Evolutionary conservation across 2,329 filamentous ascomycete species (phyloP).

Genomic region (Huntiella moniliformis): DNA sequence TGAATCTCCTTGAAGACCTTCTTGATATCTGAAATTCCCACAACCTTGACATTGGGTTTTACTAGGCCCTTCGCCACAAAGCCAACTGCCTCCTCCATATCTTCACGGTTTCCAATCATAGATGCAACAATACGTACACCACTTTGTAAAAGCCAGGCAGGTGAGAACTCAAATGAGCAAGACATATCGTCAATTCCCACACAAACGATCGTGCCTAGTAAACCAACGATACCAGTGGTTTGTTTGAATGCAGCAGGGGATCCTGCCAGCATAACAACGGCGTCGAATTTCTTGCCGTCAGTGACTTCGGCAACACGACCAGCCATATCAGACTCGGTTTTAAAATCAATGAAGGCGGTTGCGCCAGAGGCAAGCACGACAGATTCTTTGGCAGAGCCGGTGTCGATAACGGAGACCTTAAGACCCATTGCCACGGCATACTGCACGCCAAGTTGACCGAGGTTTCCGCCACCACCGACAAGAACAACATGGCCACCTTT

Average conservation of each 20-base stretch:
- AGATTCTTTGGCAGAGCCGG: conserved; percentile 50
- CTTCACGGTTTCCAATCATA: background rate
- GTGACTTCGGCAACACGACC: background rate
- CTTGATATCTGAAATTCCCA: background rate
- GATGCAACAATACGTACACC: background rate
- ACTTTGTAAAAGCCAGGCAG: background rate
- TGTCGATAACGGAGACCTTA: conserved; percentile 52
- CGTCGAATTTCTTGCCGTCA: background rate
- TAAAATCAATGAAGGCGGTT: background rate
- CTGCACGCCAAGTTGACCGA: conserved; percentile 51
- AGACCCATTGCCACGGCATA: conserved; percentile 70
- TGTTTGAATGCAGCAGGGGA: background rate
- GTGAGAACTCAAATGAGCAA: background rate
- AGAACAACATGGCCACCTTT: conserved; percentile 55
- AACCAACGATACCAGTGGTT: background rate
- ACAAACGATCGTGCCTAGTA: background rate
- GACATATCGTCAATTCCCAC: background rate
- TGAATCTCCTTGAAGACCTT: background rate
- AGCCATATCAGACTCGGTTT: background rate
- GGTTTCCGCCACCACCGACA: conserved; percentile 56
- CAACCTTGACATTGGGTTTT: background rate
- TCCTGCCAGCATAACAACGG: background rate
- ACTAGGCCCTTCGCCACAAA: background rate
- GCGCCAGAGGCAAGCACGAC: background rate
- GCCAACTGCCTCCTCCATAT: background rate